These are phyloP conservation scores for Hypoxylon subgilvum DNA, from an alignment of 495 filamentous ascomycete species.

Conservation along the genomic window DNA sequence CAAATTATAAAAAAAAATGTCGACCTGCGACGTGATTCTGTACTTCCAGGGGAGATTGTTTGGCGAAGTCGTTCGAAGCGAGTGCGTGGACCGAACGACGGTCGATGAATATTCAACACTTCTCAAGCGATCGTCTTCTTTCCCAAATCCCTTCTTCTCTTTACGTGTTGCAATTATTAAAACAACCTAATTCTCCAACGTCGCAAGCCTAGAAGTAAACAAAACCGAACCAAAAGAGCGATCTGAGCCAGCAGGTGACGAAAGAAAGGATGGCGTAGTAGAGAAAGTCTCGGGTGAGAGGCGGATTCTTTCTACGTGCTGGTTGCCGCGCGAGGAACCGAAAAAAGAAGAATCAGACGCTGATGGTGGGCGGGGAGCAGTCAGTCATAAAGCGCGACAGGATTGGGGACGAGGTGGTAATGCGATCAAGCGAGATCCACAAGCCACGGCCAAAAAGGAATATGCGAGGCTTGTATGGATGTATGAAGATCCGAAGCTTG, in stretches of 20 bases:
- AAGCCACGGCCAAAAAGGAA: constrained; percentile 12
- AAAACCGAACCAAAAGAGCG: constrained; percentile 55
- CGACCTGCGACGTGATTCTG: constrained; percentile 58
- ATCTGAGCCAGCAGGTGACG: constrained; percentile 66
- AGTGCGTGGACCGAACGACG: constrained; percentile 28
- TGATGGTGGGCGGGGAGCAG: constrained; percentile 47
- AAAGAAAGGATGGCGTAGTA: constrained; percentile 52
- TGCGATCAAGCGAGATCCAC: constrained; percentile 35
- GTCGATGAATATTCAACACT: constrained; percentile 6
- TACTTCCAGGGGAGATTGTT: constrained; percentile 23
- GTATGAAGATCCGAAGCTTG: constrained; percentile 39
- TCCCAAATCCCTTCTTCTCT: constrained; percentile 11
- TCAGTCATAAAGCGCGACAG: constrained; percentile 52
- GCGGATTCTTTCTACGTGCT: constrained; percentile 45
- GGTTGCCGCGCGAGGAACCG: constrained; percentile 41
- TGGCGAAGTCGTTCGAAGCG: constrained; percentile 27
- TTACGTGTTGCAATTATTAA: constrained; percentile 26
- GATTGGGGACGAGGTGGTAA: constrained; percentile 26
- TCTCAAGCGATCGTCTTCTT: constrained; percentile 26
- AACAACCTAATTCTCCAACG: constrained; percentile 28
- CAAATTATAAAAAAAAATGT: constrained; percentile 50
- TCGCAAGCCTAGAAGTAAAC: constrained; percentile 37
- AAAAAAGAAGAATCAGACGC: constrained; percentile 35
- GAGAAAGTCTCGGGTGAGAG: constrained; percentile 42
- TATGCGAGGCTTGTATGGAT: constrained; percentile 34